phyloP scores from a whole-genome alignment of 192 early-diverging fungal genomes.

The Backusella australiensis region DNA sequence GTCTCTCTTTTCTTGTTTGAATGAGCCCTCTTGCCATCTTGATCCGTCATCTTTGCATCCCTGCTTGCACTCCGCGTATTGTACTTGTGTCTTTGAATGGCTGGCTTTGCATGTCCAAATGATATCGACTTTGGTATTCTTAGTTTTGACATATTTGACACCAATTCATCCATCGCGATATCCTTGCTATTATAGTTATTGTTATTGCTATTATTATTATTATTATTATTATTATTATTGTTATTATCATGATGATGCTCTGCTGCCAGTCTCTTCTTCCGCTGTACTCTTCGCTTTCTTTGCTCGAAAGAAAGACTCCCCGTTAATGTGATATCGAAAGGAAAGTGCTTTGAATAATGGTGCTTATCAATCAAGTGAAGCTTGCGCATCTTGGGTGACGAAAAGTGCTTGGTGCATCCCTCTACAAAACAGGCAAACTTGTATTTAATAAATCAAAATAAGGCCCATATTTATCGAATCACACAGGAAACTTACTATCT shows the following conservation, averaged over 20 bases:
- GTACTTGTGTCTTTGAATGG: neutral
- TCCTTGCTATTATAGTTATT: too few relatives aligned
- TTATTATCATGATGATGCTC: neutral
- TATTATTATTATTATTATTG: neutral
- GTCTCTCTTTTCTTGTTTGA: neutral
- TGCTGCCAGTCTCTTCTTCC: slow-evolving; percentile 10
- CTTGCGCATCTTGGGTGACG: slow-evolving; percentile 33
- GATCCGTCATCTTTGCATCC: neutral
- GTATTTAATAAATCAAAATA: neutral
- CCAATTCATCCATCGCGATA: slow-evolving; percentile 17
- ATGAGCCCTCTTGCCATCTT: neutral
- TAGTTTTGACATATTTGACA: slow-evolving; percentile 6
- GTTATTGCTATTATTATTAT: neutral
- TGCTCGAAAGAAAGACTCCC: slow-evolving; percentile 37
- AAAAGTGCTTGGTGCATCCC: slow-evolving; percentile 42
- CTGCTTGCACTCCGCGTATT: neutral
- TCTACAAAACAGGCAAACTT: slow-evolving; percentile 57
- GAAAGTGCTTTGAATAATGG: slow-evolving; percentile 46
- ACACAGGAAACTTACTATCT: slow-evolving; percentile 36
- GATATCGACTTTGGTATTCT: slow-evolving; percentile 23
- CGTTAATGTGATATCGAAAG: slow-evolving; percentile 43
- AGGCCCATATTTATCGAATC: neutral
- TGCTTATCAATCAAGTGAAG: slow-evolving; percentile 55
- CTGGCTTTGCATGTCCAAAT: slow-evolving; percentile 12
- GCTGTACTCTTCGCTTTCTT: slow-evolving; percentile 15